A percentile compares a stretch with the other conserved stretches of the same genome.
Evolutionary conservation across 192 early-diverging fungal genomes (phyloP).

Genomic region (Entomortierella chlamydospora): DNA sequence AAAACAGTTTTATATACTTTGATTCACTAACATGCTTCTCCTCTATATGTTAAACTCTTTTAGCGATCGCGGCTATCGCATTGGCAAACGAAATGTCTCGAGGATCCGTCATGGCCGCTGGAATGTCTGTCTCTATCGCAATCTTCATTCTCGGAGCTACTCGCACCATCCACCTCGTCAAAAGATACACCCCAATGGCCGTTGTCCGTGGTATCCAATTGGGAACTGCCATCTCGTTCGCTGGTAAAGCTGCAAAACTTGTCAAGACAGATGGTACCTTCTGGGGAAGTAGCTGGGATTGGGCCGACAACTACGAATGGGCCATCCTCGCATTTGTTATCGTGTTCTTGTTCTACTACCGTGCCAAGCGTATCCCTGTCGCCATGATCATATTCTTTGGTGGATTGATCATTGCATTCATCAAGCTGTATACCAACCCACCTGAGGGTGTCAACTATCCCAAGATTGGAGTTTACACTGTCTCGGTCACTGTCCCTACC

Average conservation of each 20-base stretch:
- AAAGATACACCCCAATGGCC: constrained; percentile 74
- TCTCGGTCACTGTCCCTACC: constrained; percentile 68
- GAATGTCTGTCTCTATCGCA: constrained; percentile 73
- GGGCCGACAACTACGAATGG: constrained; percentile 82
- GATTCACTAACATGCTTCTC: too few relatives aligned
- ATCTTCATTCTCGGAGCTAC: constrained; percentile 76
- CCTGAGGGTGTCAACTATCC: constrained; percentile 54
- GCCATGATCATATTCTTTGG: constrained; percentile 80
- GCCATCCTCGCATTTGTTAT: constrained; percentile 76
- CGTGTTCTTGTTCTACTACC: constrained; percentile 74
- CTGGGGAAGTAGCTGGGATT: constrained; percentile 64
- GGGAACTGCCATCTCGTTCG: constrained; percentile 78
- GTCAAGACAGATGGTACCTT: constrained; percentile 63
- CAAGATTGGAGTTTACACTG: constrained; percentile 68
- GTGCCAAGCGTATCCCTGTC: constrained; percentile 66
- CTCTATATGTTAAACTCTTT: not conserved
- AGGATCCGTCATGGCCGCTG: constrained; percentile 76
- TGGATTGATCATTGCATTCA: constrained; percentile 78
- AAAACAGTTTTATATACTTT: not conserved
- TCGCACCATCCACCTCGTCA: constrained; percentile 73
- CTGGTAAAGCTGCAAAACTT: constrained; percentile 74
- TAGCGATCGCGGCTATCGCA: constrained; percentile 85
- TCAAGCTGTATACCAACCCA: constrained; percentile 58
- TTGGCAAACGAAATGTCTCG: constrained; percentile 75
- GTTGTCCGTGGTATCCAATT: constrained; percentile 83